Evolutionary conservation across 495 filamentous ascomycete species (phyloP).

Genomic region (Apodospora peruviana): DNA sequence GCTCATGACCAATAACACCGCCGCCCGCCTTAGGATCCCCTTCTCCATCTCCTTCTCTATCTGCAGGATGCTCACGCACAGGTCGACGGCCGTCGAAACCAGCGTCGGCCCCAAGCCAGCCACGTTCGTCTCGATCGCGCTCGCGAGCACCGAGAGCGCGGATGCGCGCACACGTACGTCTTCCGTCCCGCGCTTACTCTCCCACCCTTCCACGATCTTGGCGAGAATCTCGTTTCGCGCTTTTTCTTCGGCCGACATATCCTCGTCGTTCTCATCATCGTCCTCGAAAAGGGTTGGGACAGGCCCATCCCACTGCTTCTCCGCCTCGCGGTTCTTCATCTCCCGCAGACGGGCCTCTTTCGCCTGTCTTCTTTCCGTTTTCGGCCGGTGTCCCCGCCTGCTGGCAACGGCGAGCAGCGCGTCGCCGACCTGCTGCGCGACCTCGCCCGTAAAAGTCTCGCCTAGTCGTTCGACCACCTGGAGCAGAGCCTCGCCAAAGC

Average conservation of each 20-base stretch:
- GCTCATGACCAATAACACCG: conserved; percentile 61
- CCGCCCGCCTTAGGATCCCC: conserved; percentile 69
- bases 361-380: conserved; percentile 44
- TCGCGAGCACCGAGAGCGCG: conserved; percentile 66
- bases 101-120: conserved; percentile 50
- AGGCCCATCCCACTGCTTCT: conserved; percentile 50
- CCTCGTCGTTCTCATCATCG: conserved; percentile 19
- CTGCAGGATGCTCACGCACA: conserved; percentile 59
- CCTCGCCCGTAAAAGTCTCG: conserved; percentile 53
- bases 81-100: conserved; percentile 57
- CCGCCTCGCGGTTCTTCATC: conserved; percentile 43
- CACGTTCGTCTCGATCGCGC: conserved; percentile 61
- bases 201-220: conserved; percentile 70
- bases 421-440: conserved; percentile 50
- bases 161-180: conserved; percentile 75
- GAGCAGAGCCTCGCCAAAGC: conserved; percentile 67
- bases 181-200: conserved; percentile 60
- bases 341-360: conserved; percentile 41
- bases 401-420: conserved; percentile 63
- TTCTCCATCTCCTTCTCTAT: conserved; percentile 58
- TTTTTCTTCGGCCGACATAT: conserved; percentile 41
- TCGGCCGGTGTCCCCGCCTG: conserved; percentile 53
- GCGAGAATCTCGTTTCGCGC: conserved; percentile 50
- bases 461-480: conserved; percentile 64
- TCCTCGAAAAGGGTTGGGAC: conserved; percentile 41